These are phyloP conservation scores for Fremontodendron californicum DNA, from an alignment of 345 rosid genomes.

Conservation along the genomic window DNA sequence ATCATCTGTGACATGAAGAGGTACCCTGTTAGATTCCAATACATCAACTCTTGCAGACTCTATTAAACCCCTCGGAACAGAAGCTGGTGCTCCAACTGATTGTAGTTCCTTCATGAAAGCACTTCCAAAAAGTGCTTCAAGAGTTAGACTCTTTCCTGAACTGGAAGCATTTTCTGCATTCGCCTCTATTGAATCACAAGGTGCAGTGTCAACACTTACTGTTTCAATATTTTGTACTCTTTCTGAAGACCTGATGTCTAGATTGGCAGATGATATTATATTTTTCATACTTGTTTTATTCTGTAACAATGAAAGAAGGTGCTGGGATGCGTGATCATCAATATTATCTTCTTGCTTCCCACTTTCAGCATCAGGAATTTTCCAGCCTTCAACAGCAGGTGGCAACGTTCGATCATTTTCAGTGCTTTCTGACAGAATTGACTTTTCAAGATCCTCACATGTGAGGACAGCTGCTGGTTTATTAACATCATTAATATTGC, in stretches of 20 bases:
- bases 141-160: constrained; percentile 62
- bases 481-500: constrained; percentile 16
- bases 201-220: constrained; percentile 16
- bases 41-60: constrained; percentile 40
- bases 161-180: constrained; percentile 30
- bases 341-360: constrained; percentile 42
- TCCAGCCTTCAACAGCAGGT: constrained; percentile 33
- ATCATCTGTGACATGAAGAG: constrained; percentile 31
- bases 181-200: constrained; percentile 33
- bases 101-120: constrained; percentile 95
- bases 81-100: constrained; percentile 61
- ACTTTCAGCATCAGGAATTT: constrained; percentile 29
- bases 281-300: constrained; percentile 42
- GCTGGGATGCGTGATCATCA: constrained; percentile 75
- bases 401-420: constrained; percentile 37
- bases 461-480: constrained; percentile 72
- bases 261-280: constrained; percentile 20
- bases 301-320: constrained; percentile 82
- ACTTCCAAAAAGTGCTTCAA: constrained; percentile 88
- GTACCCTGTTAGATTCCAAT: constrained; percentile 36
- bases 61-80: constrained; percentile 32
- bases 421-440: constrained; percentile 69
- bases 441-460: constrained; percentile 97
- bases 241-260: constrained; percentile 31
- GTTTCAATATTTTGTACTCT: constrained; percentile 21